These are phyloP conservation scores for Lactuca sativa DNA, from an alignment of 129 eudicot genomes.

Conservation along the genomic window DNA sequence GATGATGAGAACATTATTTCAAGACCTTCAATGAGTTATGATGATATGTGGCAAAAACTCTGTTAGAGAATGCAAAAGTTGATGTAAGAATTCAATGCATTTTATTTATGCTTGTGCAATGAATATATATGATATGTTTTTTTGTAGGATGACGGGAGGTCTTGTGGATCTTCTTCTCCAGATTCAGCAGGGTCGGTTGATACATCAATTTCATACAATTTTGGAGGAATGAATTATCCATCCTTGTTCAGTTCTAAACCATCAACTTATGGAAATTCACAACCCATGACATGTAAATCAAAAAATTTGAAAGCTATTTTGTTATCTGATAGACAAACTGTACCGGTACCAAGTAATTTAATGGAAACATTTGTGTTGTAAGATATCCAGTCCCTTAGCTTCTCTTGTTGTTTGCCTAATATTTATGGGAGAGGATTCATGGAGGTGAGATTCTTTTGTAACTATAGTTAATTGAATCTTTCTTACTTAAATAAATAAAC, in stretches of 20 bases:
- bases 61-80: conserved; percentile 76
- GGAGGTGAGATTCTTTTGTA: too few relatives aligned
- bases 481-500: too few relatives aligned
- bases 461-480: too few relatives aligned
- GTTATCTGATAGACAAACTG: background rate
- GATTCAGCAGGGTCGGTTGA: conserved; percentile 92
- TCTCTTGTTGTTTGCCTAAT: too few relatives aligned
- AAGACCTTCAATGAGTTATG: conserved; percentile 81
- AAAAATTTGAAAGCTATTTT: background rate
- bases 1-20: conserved; percentile 79
- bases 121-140: background rate
- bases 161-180: conserved; percentile 89
- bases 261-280: conserved; percentile 62
- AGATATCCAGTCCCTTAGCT: too few relatives aligned
- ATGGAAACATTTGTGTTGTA: too few relatives aligned
- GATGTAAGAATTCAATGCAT: conserved; percentile 43
- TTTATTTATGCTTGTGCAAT: background rate
- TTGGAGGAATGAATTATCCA: conserved; percentile 96
- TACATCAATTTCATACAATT: conserved; percentile 95
- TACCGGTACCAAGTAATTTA: too few relatives aligned
- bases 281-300: conserved; percentile 51
- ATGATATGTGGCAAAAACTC: conserved; percentile 98
- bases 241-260: conserved; percentile 93
- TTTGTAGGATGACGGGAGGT: conserved; percentile 71
- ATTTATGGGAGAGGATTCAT: too few relatives aligned